Evolutionary conservation across 2,329 filamentous ascomycete species (phyloP), one percentile per base, ranked within the genome.

Genomic region (Monosporascus ibericus): DNA sequence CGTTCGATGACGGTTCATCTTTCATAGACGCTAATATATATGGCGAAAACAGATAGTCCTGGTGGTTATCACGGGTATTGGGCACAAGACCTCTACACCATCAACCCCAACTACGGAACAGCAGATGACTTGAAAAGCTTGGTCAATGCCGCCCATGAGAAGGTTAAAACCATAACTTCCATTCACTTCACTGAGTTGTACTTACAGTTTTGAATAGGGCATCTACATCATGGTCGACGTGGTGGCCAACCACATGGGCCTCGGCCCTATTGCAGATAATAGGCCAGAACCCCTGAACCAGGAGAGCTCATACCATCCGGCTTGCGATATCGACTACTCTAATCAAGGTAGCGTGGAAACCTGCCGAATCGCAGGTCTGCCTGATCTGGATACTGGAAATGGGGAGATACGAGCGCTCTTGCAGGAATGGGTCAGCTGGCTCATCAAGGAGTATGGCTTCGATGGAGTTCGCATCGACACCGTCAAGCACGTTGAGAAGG

Each of bases 401-500:
- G 50, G 68, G 0, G 65, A 66, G 1, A 77, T 87, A 9, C 72
- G 75, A 25, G 63, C 64, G 17, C 68, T 79, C 3, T 81, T 79
- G 63, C 71, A 80, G 50, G 65, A 70, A n/a, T 88, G 85, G 86
- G 73, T 88, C 58, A 65, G 63, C 18, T 70, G 70, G 42, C 70
- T 87, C 0, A 77, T 87, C 2, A 64, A 72, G 3, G 79, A 82
- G 56, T 88, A 86, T 62, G 73, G 72, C 18, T 82, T 86, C 70
- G 82, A 83, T 62, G 80, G 81, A 3, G 69, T 84, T 11, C 78
- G 82, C 36, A 78, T 85, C 58, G 82, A 85, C 56, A 83, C 79
- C 0, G 80, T 80, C 55, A 84, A 82, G 66, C 80, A 85, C 63
- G 79, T 85, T 15, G 74, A 82, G 55, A 76, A 77, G 55, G 72